A percentile compares a stretch with the other conserved stretches of the same genome.
phyloP scores from a whole-genome alignment of 768 basidiomycete species.

The Mycena chlorophos region DNA sequence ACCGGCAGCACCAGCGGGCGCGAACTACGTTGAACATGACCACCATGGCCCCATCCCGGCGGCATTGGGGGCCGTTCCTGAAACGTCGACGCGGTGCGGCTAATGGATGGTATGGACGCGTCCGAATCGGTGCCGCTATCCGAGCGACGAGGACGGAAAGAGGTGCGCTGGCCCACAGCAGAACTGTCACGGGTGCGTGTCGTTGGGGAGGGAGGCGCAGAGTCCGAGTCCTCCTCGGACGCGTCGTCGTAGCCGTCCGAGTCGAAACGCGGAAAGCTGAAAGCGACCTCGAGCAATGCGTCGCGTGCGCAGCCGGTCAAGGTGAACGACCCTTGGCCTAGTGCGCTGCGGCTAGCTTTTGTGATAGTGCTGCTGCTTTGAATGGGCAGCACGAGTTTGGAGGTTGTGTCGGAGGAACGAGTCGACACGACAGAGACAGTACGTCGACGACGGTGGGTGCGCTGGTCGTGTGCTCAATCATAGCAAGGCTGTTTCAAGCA shows the following conservation, averaged over 20 bases:
- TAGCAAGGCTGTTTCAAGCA: neutral
- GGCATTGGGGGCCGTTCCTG: conserved; percentile 10
- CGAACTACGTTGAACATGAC: neutral
- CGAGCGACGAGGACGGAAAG: neutral
- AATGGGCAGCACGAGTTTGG: conserved; percentile 10
- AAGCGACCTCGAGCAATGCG: conserved; percentile 1
- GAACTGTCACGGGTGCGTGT: neutral
- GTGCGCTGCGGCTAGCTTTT: neutral
- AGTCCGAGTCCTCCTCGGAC: neutral
- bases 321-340: conserved; percentile 15
- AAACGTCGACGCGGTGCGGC: conserved; percentile 17
- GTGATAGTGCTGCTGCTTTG: conserved; percentile 4
- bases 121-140: conserved; percentile 5
- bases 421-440: conserved; percentile 12
- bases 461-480: too few relatives aligned
- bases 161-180: neutral
- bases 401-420: neutral
- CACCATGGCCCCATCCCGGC: conserved; percentile 9
- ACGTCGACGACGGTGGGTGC: conserved; percentile 8
- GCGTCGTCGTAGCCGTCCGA: conserved; percentile 1
- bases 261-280: neutral
- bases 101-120: conserved; percentile 16
- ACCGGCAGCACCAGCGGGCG: neutral
- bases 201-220: neutral
- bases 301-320: conserved; percentile 19